Evolutionary conservation across 306 rosid genomes (phyloP), one percentile per base, ranked within the genome.

Genomic region (Neltuma alba): DNA sequence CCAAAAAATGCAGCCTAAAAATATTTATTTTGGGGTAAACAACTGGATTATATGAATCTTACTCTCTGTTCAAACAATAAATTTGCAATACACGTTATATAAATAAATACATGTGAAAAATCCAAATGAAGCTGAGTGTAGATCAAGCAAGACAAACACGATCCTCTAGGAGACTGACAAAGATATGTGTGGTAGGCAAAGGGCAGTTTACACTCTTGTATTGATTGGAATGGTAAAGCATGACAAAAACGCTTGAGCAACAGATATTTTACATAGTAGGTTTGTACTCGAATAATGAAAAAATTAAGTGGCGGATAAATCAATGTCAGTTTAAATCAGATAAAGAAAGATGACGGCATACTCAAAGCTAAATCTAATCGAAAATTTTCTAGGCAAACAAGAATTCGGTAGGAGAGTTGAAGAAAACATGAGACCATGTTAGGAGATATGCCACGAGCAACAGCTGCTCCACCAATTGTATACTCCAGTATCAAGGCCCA

Each of bases 381-480:
- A 21, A 13, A 40, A 68, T 34, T 18, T 69, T 23, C 1, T 65
- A 40, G 28, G 11, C 52, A 36, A 73, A 7, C 25, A 18, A 63
- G 65, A 76, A 15, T 61, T 47, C 40, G 40, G 21, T 3, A 48
- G 31, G 69, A 55, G 33, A 63, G 14, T 62, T 62, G n/a, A 71
- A 70, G 75, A 72, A 34, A 71, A 67, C 42, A 72, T 6, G 28
- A 30, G 79, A 95, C 99, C 96, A 95, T 67, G 89, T 95, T 95
- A 21, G 99, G 99, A 34, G 99, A 87, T 81, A 95, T 90, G 86
- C 99, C 97, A 42, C 99, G 97, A 42, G 99, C 97, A 86, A 95
- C 99, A 52, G 97, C 88, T 42, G 99, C 79, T 34, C 93, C 96
- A 31, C 99, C 92, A 55, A 95, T 87, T 38, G 93, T 90, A 74